These are phyloP conservation scores for Alternaria sp. DNA, from an alignment of 2,329 filamentous ascomycete genomes.

Conservation along the genomic window DNA sequence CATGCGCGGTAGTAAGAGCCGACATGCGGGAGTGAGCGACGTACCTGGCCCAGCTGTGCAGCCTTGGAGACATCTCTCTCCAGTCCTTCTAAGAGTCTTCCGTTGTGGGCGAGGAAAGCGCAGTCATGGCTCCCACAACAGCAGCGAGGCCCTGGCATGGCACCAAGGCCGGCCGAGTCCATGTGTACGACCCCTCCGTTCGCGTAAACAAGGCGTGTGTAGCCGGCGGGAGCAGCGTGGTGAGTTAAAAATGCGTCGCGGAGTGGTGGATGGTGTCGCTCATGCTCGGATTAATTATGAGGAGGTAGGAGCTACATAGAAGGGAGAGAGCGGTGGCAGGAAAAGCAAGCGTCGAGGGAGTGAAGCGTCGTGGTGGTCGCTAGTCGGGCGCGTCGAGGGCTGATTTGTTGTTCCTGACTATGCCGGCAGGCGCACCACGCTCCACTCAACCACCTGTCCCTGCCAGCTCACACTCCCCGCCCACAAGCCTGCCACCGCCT, in stretches of 20 bases:
- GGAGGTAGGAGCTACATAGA: slow-evolving; percentile 5
- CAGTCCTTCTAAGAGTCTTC: slow-evolving; percentile 75
- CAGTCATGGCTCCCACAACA: slow-evolving; percentile 87
- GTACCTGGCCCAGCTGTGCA: slow-evolving; percentile 88
- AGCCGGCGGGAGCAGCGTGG: not conserved
- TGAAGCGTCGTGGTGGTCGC: not conserved
- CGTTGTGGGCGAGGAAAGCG: slow-evolving; percentile 80
- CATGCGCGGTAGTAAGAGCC: slow-evolving; percentile 37
- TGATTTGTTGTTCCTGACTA: slow-evolving; percentile 16
- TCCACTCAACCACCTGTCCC: slow-evolving; percentile 13
- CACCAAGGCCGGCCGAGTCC: slow-evolving; percentile 26
- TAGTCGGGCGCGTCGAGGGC: slow-evolving; percentile 10
- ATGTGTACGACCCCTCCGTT: slow-evolving; percentile 22
- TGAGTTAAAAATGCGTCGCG: slow-evolving; percentile 6
- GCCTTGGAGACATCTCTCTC: slow-evolving; percentile 89
- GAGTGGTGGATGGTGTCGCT: slow-evolving; percentile 12
- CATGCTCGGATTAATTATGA: slow-evolving; percentile 24
- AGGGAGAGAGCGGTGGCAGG: slow-evolving; percentile 14
- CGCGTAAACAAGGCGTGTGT: not conserved
- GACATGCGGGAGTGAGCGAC: slow-evolving; percentile 9
- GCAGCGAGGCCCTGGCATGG: slow-evolving; percentile 59
- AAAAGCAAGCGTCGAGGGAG: slow-evolving; percentile 2
- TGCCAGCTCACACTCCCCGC: slow-evolving; percentile 22
- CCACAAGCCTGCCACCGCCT: slow-evolving; percentile 18
- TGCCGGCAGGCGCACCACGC: slow-evolving; percentile 4